Evolutionary conservation across 306 rosid genomes (phyloP).

Genomic region (Cucurbita maxima): DNA sequence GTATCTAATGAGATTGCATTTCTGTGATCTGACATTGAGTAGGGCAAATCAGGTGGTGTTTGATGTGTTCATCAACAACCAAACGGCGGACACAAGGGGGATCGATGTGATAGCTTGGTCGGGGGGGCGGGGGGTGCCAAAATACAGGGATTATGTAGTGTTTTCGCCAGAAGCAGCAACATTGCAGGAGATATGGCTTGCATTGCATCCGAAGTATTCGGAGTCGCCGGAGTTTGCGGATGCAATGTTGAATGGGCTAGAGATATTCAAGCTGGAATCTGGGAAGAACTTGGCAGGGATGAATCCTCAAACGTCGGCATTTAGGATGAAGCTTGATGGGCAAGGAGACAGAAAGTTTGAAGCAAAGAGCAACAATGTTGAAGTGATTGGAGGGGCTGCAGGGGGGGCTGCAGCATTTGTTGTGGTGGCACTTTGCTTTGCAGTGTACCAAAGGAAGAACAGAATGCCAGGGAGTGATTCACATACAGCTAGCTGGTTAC

Average conservation of each 20-base stretch:
- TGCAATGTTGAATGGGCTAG: constrained; percentile 25
- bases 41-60: constrained; percentile 26
- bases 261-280: constrained; percentile 27
- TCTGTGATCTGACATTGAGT: constrained; percentile 19
- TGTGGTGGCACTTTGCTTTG: constrained; percentile 29
- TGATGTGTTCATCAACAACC: constrained; percentile 24
- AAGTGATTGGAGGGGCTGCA: constrained; percentile 34
- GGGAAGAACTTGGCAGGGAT: constrained; percentile 26
- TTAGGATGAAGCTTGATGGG: constrained; percentile 18
- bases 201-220: constrained; percentile 14
- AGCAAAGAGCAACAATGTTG: constrained; percentile 1
- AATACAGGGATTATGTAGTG: constrained; percentile 18
- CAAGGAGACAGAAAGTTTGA: background rate
- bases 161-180: background rate
- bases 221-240: constrained; percentile 18
- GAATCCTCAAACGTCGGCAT: constrained; percentile 22
- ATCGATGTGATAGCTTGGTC: constrained; percentile 25
- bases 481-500: constrained; percentile 36
- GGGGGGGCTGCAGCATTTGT: constrained; percentile 38
- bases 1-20: constrained; percentile 37
- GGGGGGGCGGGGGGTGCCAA: constrained; percentile 19
- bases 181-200: constrained; percentile 24
- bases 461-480: constrained; percentile 15
- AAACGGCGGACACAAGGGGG: constrained; percentile 15
- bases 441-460: constrained; percentile 29